phyloP scores from a whole-genome alignment of 257 asterid species.

The Fraxinus pennsylvanica region DNA sequence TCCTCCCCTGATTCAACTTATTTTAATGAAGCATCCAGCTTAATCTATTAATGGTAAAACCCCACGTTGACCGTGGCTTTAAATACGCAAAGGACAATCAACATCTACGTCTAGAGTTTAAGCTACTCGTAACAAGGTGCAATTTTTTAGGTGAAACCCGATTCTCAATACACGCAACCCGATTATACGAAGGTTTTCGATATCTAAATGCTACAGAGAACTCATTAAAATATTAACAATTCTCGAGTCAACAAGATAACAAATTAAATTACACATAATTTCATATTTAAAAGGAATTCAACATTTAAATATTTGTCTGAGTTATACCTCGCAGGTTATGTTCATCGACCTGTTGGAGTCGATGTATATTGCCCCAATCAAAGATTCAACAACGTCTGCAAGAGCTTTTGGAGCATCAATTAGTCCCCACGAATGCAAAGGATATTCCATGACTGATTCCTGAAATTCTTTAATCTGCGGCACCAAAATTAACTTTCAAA shows the following conservation, averaged over 20 bases:
- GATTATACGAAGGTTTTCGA: background rate
- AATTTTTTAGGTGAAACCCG: background rate
- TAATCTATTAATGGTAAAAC: too few species aligned
- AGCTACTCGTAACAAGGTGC: background rate
- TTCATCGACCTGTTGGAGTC: constrained; percentile 40
- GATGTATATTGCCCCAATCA: constrained; percentile 46
- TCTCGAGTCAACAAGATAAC: background rate
- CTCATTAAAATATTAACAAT: too few species aligned
- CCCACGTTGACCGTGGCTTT: too few species aligned
- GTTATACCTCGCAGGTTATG: constrained; percentile 46
- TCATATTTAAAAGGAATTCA: background rate
- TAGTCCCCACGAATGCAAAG: constrained; percentile 53
- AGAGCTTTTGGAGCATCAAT: constrained; percentile 55
- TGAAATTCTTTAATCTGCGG: constrained; percentile 45
- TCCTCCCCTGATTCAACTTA: too few species aligned
- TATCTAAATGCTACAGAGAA: too few species aligned
- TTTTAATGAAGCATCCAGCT: too few species aligned
- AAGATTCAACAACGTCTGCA: constrained; percentile 58
- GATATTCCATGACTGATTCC: constrained; percentile 33
- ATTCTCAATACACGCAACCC: background rate
- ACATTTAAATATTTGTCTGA: background rate
- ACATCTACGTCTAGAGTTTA: background rate
- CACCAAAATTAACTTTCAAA: background rate
- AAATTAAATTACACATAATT: background rate
- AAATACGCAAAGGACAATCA: too few species aligned